Base-by-base conservation (phyloP, 1,139 yeast genomes). In the Yamadazyma dushanensis region DNA sequence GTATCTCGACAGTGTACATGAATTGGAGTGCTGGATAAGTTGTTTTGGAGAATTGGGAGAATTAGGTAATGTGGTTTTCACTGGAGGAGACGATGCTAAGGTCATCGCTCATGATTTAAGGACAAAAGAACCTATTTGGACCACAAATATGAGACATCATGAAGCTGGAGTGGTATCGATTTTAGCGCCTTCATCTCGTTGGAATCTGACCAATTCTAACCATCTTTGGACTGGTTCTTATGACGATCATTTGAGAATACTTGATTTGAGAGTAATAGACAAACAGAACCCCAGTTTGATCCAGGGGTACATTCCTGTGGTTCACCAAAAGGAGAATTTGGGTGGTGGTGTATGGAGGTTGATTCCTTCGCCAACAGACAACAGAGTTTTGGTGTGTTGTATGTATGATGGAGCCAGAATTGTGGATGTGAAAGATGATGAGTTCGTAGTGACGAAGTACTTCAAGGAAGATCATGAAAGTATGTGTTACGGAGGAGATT, bases 331-430 rank as follows among this genome's bases (percentile, higher is more conserved):
- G 33, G 61, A 68, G 26, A 76, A 83, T 35, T 63, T 90, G 2
- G 92, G 90, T 1, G 97, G 97, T 6, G 98, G 98, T 1, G 97
- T 90, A 3, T 92, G 98, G 98, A 66, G 96, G 47, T 68, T 92
- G 38, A 63, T 80, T 2, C 96, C 96, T 2, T 66, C 75, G 25
- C 81, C 83, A 0, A 51, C 54, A 9, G 75, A 71, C 36, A 55
- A 72, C 34, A 55, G 76, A 39, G 65, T 90, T 1, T 63, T 90
- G 36, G 80, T 81, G 0, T 90, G 97, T 53, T 88, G 97, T 54
- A 92, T 92, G 97, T 90, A 92, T 51, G 92, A 88, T 49, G 98
- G 98, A 10, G 96, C 96, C 1, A 69, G 90, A 38, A 65, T 89
- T 2, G 59, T 86, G 1, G 56, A 56, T 21, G 58, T 66, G 5